Base-by-base conservation (phyloP, 306 rosid species). In the Nissolia schottii region DNA sequence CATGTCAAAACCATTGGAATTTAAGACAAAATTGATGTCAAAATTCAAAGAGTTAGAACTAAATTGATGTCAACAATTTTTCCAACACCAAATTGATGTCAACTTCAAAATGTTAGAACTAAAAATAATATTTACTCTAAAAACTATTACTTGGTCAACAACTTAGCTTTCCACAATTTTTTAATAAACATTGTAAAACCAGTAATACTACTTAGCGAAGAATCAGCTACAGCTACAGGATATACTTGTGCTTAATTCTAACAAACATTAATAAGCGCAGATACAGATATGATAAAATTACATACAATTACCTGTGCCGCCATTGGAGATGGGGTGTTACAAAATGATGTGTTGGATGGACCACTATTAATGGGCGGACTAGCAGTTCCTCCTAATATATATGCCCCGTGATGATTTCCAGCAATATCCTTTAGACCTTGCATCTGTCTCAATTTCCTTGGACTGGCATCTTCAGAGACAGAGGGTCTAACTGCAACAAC, bases 321-420 rank as follows among this genome's bases (percentile, higher is more conserved):
- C 81, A 88, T 83, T 74, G 97, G 99, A 48, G 97, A 92, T 73
- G 97, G 97, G 16, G 99, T 95, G 73, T 85, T 88, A 84, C 87
- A 95, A 86, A 88, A 95, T 56, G 93, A 79, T 51, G 81, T 31
- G 81, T 81, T 87, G 40, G 96, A 84, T 37, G 80, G 78, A 71
- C 89, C 82, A 18, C 92, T 87, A 81, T 84, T 85, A 56, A 67
- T 23, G 77, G 83, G 77, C 71, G 87, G 97, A 79, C 77, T 56
- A 28, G 83, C 74, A 80, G 87, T 78, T 83, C 96, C 96, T 79
- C 90, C 97, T 49, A 82, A 37, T 54, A 34, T 41, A 80, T 86
- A 43, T 73, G 73, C 67, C 38, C 90, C 90, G 24, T 88, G 91
- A 76, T 86, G 85, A 79, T 76, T 89, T 62, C 96, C 92, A 68